Evolutionary conservation across 768 basidiomycete genomes (phyloP), one percentile per base, ranked within the genome.

Genomic region (Trametes maxima): DNA sequence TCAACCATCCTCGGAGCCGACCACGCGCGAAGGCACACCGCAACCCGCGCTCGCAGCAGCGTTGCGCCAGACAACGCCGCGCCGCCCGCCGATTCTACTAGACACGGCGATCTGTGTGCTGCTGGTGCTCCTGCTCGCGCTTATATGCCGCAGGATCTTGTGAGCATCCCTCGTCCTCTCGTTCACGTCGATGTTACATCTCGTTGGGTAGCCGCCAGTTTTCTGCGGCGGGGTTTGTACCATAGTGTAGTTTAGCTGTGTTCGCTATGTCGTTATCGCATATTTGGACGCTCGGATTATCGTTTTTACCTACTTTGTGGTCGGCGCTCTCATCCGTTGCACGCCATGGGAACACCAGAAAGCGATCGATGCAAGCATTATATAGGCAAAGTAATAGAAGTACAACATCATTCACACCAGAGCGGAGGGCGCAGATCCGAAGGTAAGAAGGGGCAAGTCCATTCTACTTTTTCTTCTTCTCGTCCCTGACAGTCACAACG

Each of bases 71-170:
- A 57, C 57, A 39, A 58, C 59, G 28, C 49, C 64, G 13, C 54
- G 55, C 1, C 70, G 76, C 12, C 85, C 89, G 22, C 89, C 89
- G 22, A 69, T 90, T 24, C 73, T 90, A 22, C 76, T 93, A 35
- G 91, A 92, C 72, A 84, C 84, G 12, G 85, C 86, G 28, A 92
- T 93, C 61, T 86, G 87, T 71, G 78, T 92, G 49, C 77, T 90
- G 21, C 75, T 92, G 11, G 86, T 87, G 14, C 73, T 92, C 59
- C 80, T 87, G 49, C 82, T 88, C 67, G 86, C 83, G 36, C 79
- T 93, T 43, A 76, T 92, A 49, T 89, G 82, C 66, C 81, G 87
- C 60, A 79, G 89, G 69, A 73, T 82, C 58, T 65, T 82, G 60
- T 82, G 65, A 69, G 40, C 33, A 24, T 7, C 22, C 36, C 42